Evolutionary conservation across 495 filamentous ascomycete species (phyloP), one percentile per base, ranked within the genome.

Genomic region (Haplographium delicatum): DNA sequence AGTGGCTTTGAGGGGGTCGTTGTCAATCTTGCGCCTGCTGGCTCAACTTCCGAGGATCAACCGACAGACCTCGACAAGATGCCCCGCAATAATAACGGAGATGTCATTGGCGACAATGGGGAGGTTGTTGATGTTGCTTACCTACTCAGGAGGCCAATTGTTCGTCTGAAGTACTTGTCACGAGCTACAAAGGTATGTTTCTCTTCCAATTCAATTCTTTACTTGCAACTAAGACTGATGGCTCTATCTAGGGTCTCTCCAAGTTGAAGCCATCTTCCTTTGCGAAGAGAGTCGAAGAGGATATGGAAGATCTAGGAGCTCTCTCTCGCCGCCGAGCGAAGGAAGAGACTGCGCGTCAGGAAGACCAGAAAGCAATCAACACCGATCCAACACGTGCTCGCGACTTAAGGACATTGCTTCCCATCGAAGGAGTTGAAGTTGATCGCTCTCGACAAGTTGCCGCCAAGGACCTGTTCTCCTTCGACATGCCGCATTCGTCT

Each of bases 71-170:
- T 60, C 82, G 83, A 18, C 70, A 45, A 49, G 15, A 54, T 93
- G 66, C 81, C 84, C 39, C 74, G 83, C 43, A 86, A 94, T 55
- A 81, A 83, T 50, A 77, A 89, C 46, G 89, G 88, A 8, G 86
- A 91, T 62, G 72, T 94, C 4, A 68, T 91, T 30, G 79, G 85
- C 38, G 56, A 44, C 6, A 26, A 93, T 47, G 91, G 90, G 0
- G 89, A 95, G 63, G 84, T 86, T 43, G 93, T 95, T 40, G 91
- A 97, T 69, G 93, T 99, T 48, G 93, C 91, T 9, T 95, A 88
- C 62, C 69, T 99, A 16, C 72, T 97, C 33, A 96, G 95, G 65
- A 74, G 91, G 43, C 93, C 93, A 2, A 69, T 97, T 33, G 85
- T 95, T 11, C 79, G 93, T 42, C 67, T 96, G 45, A 97, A 96